Evolutionary conservation across 805 yeast species (phyloP).

Genomic region (Myxozyma mucilagina): DNA sequence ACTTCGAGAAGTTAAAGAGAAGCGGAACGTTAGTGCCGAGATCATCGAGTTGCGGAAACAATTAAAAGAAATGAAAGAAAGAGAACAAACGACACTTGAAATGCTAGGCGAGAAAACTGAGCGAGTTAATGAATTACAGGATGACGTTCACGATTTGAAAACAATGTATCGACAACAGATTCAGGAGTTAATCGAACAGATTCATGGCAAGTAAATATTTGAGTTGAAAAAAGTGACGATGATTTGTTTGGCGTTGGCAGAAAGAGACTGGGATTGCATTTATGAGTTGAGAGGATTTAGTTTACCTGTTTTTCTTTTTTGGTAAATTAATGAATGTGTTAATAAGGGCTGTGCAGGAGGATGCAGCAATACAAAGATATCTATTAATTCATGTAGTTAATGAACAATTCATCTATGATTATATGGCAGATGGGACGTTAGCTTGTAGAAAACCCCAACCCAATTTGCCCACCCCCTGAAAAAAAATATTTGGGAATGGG

Average conservation of each 20-base stretch:
- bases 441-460: conserved; percentile 2
- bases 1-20: conserved; percentile 41
- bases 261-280: neutral
- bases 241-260: neutral
- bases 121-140: conserved; percentile 75
- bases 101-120: conserved; percentile 87
- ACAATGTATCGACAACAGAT: conserved; percentile 81
- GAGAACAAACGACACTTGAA: conserved; percentile 62
- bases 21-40: conserved; percentile 40
- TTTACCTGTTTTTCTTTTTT: neutral
- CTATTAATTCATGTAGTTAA: no score
- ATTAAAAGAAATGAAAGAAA: conserved; percentile 42
- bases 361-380: no score
- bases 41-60: conserved; percentile 50
- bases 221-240: neutral
- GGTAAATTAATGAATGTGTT: neutral
- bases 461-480: conserved; percentile 7
- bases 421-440: neutral
- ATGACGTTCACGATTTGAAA: conserved; percentile 87
- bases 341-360: no score
- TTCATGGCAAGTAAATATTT: conserved; percentile 46
- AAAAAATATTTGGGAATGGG: conserved; percentile 6
- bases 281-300: neutral
- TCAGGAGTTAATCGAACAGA: conserved; percentile 70
- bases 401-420: neutral